These are phyloP conservation scores for Caryocar brasiliense DNA, from an alignment of 441 rosid species.

Conservation along the genomic window DNA sequence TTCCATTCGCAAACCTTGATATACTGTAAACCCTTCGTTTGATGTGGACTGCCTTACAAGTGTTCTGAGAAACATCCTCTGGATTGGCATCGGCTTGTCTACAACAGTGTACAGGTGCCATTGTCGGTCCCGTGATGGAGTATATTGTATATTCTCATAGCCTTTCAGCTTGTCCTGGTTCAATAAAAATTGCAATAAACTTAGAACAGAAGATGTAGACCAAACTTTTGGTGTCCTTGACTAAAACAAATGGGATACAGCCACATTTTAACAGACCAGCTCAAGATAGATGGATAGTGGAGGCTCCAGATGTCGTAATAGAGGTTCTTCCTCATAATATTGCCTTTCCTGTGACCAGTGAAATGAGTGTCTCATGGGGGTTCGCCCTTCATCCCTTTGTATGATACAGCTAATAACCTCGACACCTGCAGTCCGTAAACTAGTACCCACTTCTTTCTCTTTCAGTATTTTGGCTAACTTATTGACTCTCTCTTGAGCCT, in stretches of 20 bases:
- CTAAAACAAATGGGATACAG: constrained; percentile 1
- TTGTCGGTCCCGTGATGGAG: constrained; percentile 80
- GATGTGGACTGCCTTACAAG: constrained; percentile 83
- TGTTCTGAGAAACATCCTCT: constrained; percentile 95
- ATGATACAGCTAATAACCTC: constrained; percentile 94
- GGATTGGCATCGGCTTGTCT: constrained; percentile 71
- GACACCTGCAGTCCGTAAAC: constrained; percentile 75
- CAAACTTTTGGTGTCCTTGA: neutral
- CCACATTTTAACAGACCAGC: constrained; percentile 50
- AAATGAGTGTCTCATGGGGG: constrained; percentile 96
- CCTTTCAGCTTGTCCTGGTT: constrained; percentile 94
- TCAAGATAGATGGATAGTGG: constrained; percentile 94
- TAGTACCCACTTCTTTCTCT: constrained; percentile 67
- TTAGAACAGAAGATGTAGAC: constrained; percentile 4
- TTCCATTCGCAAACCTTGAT: constrained; percentile 51
- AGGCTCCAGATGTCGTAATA: constrained; percentile 93
- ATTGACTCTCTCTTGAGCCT: constrained; percentile 92
- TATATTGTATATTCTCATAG: constrained; percentile 61
- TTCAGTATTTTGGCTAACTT: constrained; percentile 93
- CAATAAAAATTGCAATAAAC: constrained; percentile 10
- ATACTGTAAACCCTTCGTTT: constrained; percentile 51
- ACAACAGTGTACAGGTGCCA: constrained; percentile 91
- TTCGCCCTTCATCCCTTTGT: constrained; percentile 96
- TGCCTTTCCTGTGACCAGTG: constrained; percentile 82
- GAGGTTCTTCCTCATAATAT: constrained; percentile 83